Base-by-base conservation (phyloP, 176 grass and related monocot species). In the Leersia perrieri region DNA sequence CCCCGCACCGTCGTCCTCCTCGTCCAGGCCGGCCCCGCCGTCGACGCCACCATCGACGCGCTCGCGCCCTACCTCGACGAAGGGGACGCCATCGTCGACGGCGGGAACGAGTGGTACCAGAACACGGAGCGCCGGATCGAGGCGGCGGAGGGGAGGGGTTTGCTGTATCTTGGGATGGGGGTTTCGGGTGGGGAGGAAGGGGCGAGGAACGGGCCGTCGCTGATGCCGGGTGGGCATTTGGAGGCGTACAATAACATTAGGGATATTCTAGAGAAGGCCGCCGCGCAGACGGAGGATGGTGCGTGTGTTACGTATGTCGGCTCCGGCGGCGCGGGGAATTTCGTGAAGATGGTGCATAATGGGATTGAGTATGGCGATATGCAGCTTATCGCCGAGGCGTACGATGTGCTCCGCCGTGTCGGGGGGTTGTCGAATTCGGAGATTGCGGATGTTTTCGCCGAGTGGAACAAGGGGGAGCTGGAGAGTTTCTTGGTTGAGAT, bases 281-380 rank as follows among this genome's bases (percentile, higher is more conserved):
- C 96, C 0, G 90, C 92, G 2, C 90, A 99, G 90, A 94, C 94
- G 8, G 96, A 95, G 58, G 96, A 99, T 2, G 90, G 96, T 9
- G 82, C 92, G 0, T 99, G 90, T 26, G 92, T 95, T 58, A 99
- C 96, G 11, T 99, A 89, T 20, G 88, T 99, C 0, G 90, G 92
- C 0, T 84, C 87, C 6, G 96, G 90, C 2, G 92, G 92, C 1
- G 90, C 92, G 0, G 96, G 92, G 44, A 98, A 95, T 84, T 99
- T 99, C 25, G 92, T 99, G 25, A 99, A 95, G 84, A 93, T 99
- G 93, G 96, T 93, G 3, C 92, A 95, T 63, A 99, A 95, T 57
- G 96, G 89, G 32, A 99, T 99, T 20, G 92, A 99, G 82, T 99
- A 99, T 0, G 90, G 92, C 0, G 92, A 99, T 63, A 95, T 95